These are phyloP conservation scores for Aureobasidium sp. DNA, from an alignment of 2,329 filamentous ascomycete species.

Conservation along the genomic window DNA sequence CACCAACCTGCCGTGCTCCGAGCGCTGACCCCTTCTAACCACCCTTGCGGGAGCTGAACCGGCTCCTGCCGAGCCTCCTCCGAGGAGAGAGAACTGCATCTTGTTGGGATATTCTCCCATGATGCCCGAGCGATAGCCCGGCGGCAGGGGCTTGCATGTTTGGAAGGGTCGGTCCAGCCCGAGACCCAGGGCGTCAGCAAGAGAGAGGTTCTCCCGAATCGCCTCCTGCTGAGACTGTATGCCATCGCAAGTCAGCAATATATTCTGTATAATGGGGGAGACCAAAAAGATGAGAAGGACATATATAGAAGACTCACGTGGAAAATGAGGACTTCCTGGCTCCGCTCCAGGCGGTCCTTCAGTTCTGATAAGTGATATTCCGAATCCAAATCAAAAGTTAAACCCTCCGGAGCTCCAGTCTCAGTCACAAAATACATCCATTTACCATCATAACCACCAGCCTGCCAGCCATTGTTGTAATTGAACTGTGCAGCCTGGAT, in stretches of 20 bases:
- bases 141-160: background rate
- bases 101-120: background rate
- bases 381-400: background rate
- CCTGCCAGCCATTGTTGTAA: background rate
- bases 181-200: background rate
- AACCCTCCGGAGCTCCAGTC: background rate
- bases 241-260: background rate
- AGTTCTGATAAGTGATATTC: background rate
- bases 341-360: background rate
- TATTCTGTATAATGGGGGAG: background rate
- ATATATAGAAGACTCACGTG: constrained; percentile 2
- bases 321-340: background rate
- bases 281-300: background rate
- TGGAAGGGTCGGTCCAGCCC: background rate
- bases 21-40: background rate
- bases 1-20: too few species aligned
- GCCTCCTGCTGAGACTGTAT: background rate
- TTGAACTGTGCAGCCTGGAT: background rate
- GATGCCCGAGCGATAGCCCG: background rate
- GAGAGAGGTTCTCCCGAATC: background rate
- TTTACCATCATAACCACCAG: background rate
- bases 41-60: background rate
- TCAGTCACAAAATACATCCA: background rate
- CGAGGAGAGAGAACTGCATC: background rate
- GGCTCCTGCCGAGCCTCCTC: background rate